Conservation (phyloP, 768 basidiomycete species). For the Leccinum disarticulatum region DNA sequence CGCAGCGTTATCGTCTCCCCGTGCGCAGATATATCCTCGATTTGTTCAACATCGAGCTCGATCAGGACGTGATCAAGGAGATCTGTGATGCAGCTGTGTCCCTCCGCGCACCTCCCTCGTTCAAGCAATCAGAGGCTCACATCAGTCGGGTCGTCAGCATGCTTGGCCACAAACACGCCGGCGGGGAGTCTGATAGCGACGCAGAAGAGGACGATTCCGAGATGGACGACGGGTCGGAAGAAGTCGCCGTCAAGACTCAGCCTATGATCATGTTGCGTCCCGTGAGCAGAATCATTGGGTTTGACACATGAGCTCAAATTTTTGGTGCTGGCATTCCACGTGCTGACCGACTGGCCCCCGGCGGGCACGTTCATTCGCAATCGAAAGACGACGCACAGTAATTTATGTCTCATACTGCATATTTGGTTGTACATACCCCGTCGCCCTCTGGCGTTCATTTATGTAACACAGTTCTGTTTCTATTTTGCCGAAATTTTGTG, state of each 20-base stretch:
- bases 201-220: conserved; percentile 52
- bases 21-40: conserved; percentile 93
- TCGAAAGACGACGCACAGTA: conserved; percentile 11
- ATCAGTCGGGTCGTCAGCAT: conserved; percentile 57
- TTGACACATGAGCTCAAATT: conserved; percentile 32
- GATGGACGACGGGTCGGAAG: conserved; percentile 43
- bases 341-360: background rate
- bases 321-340: background rate
- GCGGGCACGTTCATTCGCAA: background rate
- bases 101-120: conserved; percentile 48
- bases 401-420: conserved; percentile 23
- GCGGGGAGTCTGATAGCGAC: conserved; percentile 59
- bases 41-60: conserved; percentile 82
- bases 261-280: conserved; percentile 61
- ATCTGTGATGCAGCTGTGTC: conserved; percentile 52
- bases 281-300: conserved; percentile 59
- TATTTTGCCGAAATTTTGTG: background rate
- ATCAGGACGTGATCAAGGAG: conserved; percentile 55
- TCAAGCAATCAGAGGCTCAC: conserved; percentile 44
- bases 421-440: conserved; percentile 7
- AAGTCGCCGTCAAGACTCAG: conserved; percentile 41
- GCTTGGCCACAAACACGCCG: conserved; percentile 53
- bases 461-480: background rate
- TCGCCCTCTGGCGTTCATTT: background rate
- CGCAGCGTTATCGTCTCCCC: conserved; percentile 86